These are phyloP conservation scores for Pythium phragmiticola DNA, from an alignment of 352 stramenopile genomes.

Conservation along the genomic window DNA sequence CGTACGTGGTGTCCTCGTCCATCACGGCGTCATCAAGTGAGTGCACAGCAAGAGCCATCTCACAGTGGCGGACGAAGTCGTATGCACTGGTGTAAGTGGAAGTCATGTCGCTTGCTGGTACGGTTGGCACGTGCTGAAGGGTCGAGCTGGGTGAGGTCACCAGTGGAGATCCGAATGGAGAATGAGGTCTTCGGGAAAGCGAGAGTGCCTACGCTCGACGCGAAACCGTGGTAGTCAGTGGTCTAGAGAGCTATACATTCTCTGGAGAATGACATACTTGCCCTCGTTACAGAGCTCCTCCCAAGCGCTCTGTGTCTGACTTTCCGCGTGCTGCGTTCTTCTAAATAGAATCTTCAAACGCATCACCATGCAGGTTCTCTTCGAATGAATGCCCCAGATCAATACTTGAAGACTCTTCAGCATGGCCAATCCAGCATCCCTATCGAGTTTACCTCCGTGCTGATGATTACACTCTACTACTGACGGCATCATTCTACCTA, in stretches of 20 bases:
- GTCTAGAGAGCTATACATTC: not conserved
- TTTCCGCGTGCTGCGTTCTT: not conserved
- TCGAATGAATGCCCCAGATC: not conserved
- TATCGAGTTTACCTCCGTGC: too few species aligned
- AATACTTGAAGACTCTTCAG: not conserved
- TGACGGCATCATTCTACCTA: too few species aligned
- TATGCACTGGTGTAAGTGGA: too few species aligned
- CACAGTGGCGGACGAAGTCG: too few species aligned
- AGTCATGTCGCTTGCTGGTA: not conserved
- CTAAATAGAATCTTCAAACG: not conserved
- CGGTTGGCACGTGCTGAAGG: not conserved
- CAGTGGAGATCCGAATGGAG: not conserved
- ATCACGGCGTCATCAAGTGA: too few species aligned
- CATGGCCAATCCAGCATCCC: not conserved
- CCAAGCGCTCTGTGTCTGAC: not conserved
- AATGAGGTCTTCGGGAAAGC: not conserved
- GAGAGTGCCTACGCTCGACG: not conserved
- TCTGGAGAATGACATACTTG: not conserved
- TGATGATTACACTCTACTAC: too few species aligned
- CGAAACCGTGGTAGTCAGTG: not conserved
- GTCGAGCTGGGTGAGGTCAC: not conserved
- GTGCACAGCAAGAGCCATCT: too few species aligned
- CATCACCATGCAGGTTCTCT: not conserved
- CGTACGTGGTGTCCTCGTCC: not conserved
- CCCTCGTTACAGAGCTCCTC: not conserved